Base-by-base conservation (phyloP, 2,329 filamentous ascomycete species). In the Fusarium sp. region DNA sequence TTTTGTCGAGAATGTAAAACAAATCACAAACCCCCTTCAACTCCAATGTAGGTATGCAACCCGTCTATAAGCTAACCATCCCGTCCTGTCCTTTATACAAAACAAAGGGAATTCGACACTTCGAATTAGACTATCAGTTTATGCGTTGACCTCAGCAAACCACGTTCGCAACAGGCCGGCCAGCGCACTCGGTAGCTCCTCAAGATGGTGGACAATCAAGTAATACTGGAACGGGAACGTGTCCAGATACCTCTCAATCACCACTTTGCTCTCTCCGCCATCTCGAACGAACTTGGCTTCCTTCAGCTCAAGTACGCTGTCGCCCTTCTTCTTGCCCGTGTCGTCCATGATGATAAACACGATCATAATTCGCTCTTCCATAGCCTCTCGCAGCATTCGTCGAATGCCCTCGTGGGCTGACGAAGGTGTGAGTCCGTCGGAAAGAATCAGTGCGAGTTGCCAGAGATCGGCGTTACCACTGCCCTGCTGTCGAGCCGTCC, bases 221-320 rank as follows among this genome's bases (percentile, higher is more conserved):
- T 98, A 99, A 82, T 97, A 99, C 78, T 92, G 90, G 82, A 99
- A 99, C 0, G 97, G 96, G 80, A 99, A 99, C 9, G 90, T 91
- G 78, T 99, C 97, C 72, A 99, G 86, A 78, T 99, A 99, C 75
- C 92, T 89, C 83, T 93, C 91, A 79, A 97, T 94, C 74, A 91
- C 90, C 57, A 97, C 88, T 74, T 89, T 86, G 65, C 90, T 81
- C 81, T 89, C 81, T 79, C 87, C 80, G 72, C 80, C 84, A 75
- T 92, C 90, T 62, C 86, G 87, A 68, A 91, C 87, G 76, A 98
- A 97, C 76, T 89, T 89, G 37, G 94, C 95, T 79, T 94, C 91
- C 78, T 94, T 93, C 74, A 98, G 85, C 77, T 97, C 94, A 74
- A 98, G 81, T 65, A 99, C 97, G 73, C 89, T 92, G 64, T 88